These are phyloP conservation scores for Pyronema omphalodes DNA, from an alignment of 495 filamentous ascomycete genomes.

Conservation along the genomic window DNA sequence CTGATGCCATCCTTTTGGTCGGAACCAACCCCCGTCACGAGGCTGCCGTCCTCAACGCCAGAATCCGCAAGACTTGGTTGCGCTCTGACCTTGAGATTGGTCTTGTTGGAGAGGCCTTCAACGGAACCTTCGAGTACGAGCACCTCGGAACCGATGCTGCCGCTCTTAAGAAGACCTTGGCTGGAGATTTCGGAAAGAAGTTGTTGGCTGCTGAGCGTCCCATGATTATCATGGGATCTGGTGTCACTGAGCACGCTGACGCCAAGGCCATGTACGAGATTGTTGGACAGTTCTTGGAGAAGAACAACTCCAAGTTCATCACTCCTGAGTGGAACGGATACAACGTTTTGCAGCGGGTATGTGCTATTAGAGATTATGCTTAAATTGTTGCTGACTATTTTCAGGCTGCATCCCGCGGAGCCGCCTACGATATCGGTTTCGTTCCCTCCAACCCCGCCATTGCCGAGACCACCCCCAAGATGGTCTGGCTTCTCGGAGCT, in stretches of 20 bases:
- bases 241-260: slow-evolving; percentile 72
- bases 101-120: slow-evolving; percentile 75
- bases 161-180: slow-evolving; percentile 62
- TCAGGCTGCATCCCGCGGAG: slow-evolving; percentile 58
- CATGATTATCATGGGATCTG: slow-evolving; percentile 89
- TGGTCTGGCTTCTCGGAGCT: slow-evolving; percentile 90
- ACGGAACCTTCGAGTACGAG: slow-evolving; percentile 83
- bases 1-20: slow-evolving; percentile 77
- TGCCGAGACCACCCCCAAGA: slow-evolving; percentile 68
- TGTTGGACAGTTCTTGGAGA: slow-evolving; percentile 75
- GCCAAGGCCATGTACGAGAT: slow-evolving; percentile 83
- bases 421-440: slow-evolving; percentile 91
- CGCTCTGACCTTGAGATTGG: slow-evolving; percentile 87
- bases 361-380: not conserved
- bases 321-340: slow-evolving; percentile 92
- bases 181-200: slow-evolving; percentile 81
- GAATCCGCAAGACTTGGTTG: slow-evolving; percentile 94
- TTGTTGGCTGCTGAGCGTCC: slow-evolving; percentile 72
- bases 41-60: slow-evolving; percentile 82
- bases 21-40: slow-evolving; percentile 91
- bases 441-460: slow-evolving; percentile 59
- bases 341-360: slow-evolving; percentile 74
- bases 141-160: slow-evolving; percentile 62
- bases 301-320: slow-evolving; percentile 70
- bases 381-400: not conserved